Conservation (phyloP, 768 basidiomycete genomes). For the Rhodotorula diobovata region DNA sequence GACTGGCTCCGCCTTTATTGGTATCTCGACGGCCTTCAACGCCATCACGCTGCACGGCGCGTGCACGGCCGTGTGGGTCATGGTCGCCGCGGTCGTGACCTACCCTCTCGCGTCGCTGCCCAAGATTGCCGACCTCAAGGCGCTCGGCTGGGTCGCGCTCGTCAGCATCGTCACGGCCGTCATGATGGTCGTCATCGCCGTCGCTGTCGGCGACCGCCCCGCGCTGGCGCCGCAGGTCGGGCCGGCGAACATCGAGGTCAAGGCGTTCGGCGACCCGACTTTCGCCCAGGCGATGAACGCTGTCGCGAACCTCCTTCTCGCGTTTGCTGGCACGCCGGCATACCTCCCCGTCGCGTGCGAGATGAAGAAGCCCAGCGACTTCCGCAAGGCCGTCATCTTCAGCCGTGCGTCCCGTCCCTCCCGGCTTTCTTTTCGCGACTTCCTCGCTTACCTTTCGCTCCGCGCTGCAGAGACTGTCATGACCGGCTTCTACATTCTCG, state of each 20-base stretch:
- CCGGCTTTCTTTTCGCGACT: no score
- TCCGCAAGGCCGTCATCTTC: constrained; percentile 42
- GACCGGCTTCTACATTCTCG: constrained; percentile 35
- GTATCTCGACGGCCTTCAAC: constrained; percentile 48
- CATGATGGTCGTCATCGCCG: constrained; percentile 41
- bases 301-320: constrained; percentile 45
- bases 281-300: constrained; percentile 46
- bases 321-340: constrained; percentile 24
- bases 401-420: constrained; percentile 15
- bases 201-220: constrained; percentile 41
- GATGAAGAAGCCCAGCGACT: constrained; percentile 46
- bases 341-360: constrained; percentile 45
- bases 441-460: no score
- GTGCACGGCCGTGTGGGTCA: constrained; percentile 48
- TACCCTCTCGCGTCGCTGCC: constrained; percentile 42
- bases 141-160: constrained; percentile 44
- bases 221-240: constrained; percentile 41
- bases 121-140: constrained; percentile 45
- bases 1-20: constrained; percentile 45
- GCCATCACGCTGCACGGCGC: constrained; percentile 46
- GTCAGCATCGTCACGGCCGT: constrained; percentile 35
- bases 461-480: constrained; percentile 1
- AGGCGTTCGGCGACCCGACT: constrained; percentile 23
- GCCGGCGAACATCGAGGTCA: constrained; percentile 38
- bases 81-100: constrained; percentile 43